Base-by-base conservation (phyloP, 2,329 filamentous ascomycete species). In the Orbilia blumenaviensis region DNA sequence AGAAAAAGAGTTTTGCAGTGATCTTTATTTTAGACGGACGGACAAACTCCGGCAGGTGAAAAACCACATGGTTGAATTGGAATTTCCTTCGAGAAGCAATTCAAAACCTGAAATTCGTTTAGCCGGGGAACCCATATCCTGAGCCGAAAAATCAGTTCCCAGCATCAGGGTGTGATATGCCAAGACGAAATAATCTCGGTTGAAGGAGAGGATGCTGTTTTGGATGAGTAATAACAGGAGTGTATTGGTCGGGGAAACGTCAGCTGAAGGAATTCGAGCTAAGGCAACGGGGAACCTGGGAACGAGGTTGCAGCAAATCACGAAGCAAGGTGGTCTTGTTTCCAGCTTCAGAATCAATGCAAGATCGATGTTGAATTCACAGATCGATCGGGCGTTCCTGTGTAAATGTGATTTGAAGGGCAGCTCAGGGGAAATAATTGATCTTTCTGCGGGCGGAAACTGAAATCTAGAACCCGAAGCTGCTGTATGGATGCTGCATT, bases 181-280 rank as follows among this genome's bases (percentile, higher is more conserved):
- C 71, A 75, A 75, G 71, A 75, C 63, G 56, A 68, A 75, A 75
- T 68, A 75, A 75, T 75, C 46, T 68, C 71, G 71, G 71, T 68
- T 75, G 63, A 32, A 61, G 44, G 54, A 52, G 52, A 56, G 50
- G 18, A 61, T n/a, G 27, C 38, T 46, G 34, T 38, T 32, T 62
- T 44, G 56, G 38, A 56, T 58, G 66, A 63, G 69, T 61, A 74
- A 66, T 52, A 32, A 18, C 23, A 38, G 25, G 41, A 54, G 14
- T n/a, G 29, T 12, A 68, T 68, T 68, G 64, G 64, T 36, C 52
- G 52, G 64, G 64, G 52, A 68, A 75, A 29, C 50, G 27, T 50
- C 38, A 68, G 48, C 44, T 58, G 62, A 66, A 58, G 46, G 42
- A 66, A 66, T 14, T 38, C 58, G 38, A 66, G 61, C 61, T 52